Evolutionary conservation across 352 stramenopile genomes (phyloP).

Genomic region (Globisporangium abappressorium): DNA sequence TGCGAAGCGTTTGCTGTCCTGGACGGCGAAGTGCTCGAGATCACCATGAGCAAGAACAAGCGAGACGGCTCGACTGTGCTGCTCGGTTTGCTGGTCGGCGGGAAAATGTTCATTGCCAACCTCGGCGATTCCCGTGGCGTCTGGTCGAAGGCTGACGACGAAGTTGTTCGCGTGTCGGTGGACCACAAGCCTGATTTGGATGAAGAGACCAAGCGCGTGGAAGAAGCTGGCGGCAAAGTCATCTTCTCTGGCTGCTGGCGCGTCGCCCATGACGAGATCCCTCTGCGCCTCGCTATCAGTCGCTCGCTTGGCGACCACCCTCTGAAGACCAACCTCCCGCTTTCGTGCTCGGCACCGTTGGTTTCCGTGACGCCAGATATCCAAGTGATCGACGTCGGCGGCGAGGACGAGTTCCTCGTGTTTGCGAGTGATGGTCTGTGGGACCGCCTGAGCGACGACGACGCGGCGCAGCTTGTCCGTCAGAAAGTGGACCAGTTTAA

Average conservation of each 20-base stretch:
- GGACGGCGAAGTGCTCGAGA: slow-evolving; percentile 69
- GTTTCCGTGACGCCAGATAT: slow-evolving; percentile 76
- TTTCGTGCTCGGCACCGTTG: slow-evolving; percentile 56
- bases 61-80: slow-evolving; percentile 74
- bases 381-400: slow-evolving; percentile 57
- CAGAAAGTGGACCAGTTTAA: slow-evolving; percentile 51
- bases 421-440: slow-evolving; percentile 79
- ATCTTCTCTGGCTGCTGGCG: slow-evolving; percentile 83
- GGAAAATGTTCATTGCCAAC: slow-evolving; percentile 80
- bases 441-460: slow-evolving; percentile 72
- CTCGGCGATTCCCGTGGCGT: slow-evolving; percentile 74
- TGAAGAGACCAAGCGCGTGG: slow-evolving; percentile 55
- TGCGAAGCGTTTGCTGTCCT: slow-evolving; percentile 54
- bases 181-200: slow-evolving; percentile 77
- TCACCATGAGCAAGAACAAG: slow-evolving; percentile 66
- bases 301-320: slow-evolving; percentile 77
- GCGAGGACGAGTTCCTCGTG: slow-evolving; percentile 54
- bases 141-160: slow-evolving; percentile 33
- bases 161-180: slow-evolving; percentile 60
- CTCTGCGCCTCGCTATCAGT: slow-evolving; percentile 71
- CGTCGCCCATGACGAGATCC: slow-evolving; percentile 72
- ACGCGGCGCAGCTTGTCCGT: slow-evolving; percentile 55
- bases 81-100: slow-evolving; percentile 59
- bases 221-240: slow-evolving; percentile 69
- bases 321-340: slow-evolving; percentile 62